phyloP scores from a whole-genome alignment of 169 alveolate species.

The Babesia ovata region DNA sequence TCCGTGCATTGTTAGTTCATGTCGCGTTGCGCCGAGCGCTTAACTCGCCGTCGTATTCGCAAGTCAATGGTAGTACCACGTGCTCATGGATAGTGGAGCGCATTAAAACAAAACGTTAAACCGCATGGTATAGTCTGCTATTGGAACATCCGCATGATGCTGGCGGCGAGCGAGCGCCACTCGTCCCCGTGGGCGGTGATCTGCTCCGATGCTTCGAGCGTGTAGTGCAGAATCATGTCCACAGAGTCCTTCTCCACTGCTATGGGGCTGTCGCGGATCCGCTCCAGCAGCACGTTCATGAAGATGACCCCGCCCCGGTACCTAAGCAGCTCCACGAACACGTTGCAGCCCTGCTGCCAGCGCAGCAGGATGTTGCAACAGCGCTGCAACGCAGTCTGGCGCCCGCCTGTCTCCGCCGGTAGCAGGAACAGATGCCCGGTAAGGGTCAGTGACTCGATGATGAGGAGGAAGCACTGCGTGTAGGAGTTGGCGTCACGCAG shows the following conservation, averaged over 20 bases:
- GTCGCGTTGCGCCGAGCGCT: no score
- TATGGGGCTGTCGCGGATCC: conserved; percentile 29
- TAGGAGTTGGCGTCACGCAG: conserved; percentile 34
- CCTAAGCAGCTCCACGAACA: conserved; percentile 31
- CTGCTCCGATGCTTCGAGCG: conserved; percentile 59
- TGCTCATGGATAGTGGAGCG: no score
- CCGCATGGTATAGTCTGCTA: not conserved
- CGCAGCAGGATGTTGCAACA: conserved; percentile 40
- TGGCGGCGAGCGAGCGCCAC: conserved; percentile 65
- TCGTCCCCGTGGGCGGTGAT: conserved; percentile 45
- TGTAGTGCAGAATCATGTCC: conserved; percentile 65
- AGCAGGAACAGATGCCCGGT: conserved; percentile 62
- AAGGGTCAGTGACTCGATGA: conserved; percentile 49
- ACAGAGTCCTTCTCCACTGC: conserved; percentile 59
- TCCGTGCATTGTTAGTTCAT: no score
- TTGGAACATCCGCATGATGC: conserved; percentile 51
- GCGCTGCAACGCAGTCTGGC: conserved; percentile 62
- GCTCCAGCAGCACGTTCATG: conserved; percentile 58
- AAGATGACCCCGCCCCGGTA: conserved; percentile 56
- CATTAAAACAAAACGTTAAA: no score
- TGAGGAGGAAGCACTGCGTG: conserved; percentile 46
- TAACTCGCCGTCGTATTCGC: no score
- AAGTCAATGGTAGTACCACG: no score
- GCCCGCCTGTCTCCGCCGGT: conserved; percentile 40
- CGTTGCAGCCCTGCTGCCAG: conserved; percentile 25